These are phyloP conservation scores for Euphorbia celastroides DNA, from an alignment of 441 rosid genomes.

Conservation along the genomic window DNA sequence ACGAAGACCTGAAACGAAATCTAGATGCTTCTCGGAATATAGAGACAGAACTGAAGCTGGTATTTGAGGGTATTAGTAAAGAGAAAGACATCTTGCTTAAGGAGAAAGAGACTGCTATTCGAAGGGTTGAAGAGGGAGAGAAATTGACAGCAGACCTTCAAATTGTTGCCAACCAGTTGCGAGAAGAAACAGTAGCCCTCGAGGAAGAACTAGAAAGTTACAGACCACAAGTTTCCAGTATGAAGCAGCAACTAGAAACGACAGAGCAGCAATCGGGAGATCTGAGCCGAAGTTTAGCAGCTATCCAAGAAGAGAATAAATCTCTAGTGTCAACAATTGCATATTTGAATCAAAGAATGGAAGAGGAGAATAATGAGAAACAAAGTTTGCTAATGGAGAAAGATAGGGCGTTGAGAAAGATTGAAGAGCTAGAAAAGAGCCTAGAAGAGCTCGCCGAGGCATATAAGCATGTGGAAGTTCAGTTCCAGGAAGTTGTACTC, in stretches of 20 bases:
- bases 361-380: slow-evolving; percentile 41
- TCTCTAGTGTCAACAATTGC: slow-evolving; percentile 41
- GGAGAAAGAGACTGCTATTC: slow-evolving; percentile 42
- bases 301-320: slow-evolving; percentile 44
- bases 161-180: slow-evolving; percentile 28
- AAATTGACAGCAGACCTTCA: slow-evolving; percentile 38
- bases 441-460: too few relatives aligned
- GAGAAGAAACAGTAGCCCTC: slow-evolving; percentile 29
- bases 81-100: slow-evolving; percentile 48
- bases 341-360: slow-evolving; percentile 40
- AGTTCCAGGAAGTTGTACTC: slow-evolving; percentile 26
- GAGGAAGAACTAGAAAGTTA: slow-evolving; percentile 37
- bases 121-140: slow-evolving; percentile 52
- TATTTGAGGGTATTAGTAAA: slow-evolving; percentile 38
- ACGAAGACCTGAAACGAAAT: slow-evolving; percentile 34
- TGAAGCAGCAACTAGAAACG: slow-evolving; percentile 44
- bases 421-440: too few relatives aligned
- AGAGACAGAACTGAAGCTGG: slow-evolving; percentile 38
- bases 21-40: slow-evolving; percentile 29
- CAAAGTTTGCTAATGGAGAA: slow-evolving; percentile 42
- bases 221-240: slow-evolving; percentile 33
- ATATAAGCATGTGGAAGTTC: too few relatives aligned
- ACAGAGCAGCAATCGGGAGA: too few relatives aligned
- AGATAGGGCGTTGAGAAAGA: slow-evolving; percentile 41
- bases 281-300: slow-evolving; percentile 36